phyloP scores from a whole-genome alignment of 768 basidiomycete species.

The Rhodotorula graminis region DNA sequence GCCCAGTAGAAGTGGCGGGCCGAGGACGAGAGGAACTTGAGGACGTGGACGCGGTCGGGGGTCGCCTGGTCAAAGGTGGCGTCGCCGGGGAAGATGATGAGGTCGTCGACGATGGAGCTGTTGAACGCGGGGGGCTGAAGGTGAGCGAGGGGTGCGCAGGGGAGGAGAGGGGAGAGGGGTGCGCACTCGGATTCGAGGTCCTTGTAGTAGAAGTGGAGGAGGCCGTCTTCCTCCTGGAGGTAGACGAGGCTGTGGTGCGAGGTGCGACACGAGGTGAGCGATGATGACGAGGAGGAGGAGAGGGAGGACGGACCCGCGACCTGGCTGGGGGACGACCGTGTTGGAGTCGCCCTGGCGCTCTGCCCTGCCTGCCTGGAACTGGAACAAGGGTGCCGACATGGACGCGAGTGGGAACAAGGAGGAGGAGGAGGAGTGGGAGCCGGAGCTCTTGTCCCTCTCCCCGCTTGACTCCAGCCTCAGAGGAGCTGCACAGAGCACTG shows the following conservation, averaged over 20 bases:
- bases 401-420: not conserved
- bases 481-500: too few relatives aligned
- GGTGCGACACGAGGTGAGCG: not conserved
- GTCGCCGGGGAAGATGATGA: constrained; percentile 43
- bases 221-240: constrained; percentile 40
- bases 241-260: constrained; percentile 21
- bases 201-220: constrained; percentile 41
- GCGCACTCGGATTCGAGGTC: constrained; percentile 9
- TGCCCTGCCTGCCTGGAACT: constrained; percentile 35
- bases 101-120: constrained; percentile 21
- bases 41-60: constrained; percentile 33
- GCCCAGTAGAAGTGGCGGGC: constrained; percentile 43
- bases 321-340: constrained; percentile 34
- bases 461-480: too few relatives aligned
- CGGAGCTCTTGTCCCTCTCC: too few relatives aligned
- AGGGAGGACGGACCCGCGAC: constrained; percentile 28
- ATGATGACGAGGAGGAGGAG: not conserved
- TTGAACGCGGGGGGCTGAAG: not conserved
- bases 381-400: constrained; percentile 16
- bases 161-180: too few relatives aligned
- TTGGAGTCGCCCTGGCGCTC: constrained; percentile 31
- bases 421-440: not conserved
- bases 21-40: constrained; percentile 38
- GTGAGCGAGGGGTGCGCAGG: not conserved
- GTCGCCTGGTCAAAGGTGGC: constrained; percentile 25